These are phyloP conservation scores for Solanum gracilifrons DNA, from an alignment of 257 asterid genomes.

Conservation along the genomic window DNA sequence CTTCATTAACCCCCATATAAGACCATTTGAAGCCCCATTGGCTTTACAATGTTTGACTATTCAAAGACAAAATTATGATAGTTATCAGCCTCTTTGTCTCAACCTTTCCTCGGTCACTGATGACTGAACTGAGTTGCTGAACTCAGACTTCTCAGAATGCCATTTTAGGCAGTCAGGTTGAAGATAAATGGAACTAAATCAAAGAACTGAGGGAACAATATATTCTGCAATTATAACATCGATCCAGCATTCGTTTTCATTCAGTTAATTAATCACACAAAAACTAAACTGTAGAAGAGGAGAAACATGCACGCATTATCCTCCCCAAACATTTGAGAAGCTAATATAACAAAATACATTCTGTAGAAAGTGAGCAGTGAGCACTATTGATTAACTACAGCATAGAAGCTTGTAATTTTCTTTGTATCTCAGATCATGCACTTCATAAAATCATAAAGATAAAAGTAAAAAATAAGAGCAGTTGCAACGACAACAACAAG, in stretches of 20 bases:
- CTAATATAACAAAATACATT: background rate
- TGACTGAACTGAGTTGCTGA: background rate
- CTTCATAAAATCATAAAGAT: background rate
- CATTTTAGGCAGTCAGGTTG: background rate
- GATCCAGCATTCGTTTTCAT: background rate
- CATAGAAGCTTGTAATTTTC: background rate
- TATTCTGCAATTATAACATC: background rate
- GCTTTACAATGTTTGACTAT: background rate
- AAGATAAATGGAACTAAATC: background rate
- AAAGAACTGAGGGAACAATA: background rate
- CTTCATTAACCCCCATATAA: background rate
- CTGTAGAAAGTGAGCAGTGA: background rate
- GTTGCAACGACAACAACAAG: background rate
- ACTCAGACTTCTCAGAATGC: background rate
- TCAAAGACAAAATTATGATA: background rate
- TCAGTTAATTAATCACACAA: background rate
- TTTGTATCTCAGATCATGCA: background rate
- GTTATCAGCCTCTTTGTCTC: background rate
- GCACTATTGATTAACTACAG: background rate
- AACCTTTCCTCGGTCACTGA: background rate
- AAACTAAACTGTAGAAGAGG: background rate
- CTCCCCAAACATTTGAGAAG: background rate
- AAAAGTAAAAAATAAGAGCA: background rate
- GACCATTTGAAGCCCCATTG: background rate
- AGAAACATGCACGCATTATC: background rate